These are phyloP conservation scores for Acanthochlamys bracteata DNA, from an alignment of 106 monocot genomes.

Conservation along the genomic window DNA sequence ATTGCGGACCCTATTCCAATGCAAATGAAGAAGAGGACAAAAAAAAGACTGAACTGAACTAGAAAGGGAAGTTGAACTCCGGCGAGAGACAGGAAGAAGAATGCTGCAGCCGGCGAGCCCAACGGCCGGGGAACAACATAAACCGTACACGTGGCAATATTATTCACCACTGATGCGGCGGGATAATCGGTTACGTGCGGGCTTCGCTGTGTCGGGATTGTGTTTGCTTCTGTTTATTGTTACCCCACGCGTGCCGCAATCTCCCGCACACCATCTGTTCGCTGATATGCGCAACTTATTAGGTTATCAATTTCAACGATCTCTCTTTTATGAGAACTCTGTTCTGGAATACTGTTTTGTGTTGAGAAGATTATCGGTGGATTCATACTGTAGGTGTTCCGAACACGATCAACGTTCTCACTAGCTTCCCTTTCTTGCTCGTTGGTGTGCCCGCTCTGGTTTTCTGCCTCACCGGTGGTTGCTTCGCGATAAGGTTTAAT, in stretches of 20 bases:
- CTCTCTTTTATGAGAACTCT: too few relatives aligned
- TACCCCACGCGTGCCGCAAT: conserved; percentile 57
- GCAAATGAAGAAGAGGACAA: too few relatives aligned
- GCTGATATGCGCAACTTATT: conserved; percentile 97
- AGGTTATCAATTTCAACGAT: too few relatives aligned
- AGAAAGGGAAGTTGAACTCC: too few relatives aligned
- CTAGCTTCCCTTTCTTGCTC: conserved; percentile 66
- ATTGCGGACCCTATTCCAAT: too few relatives aligned
- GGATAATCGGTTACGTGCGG: conserved; percentile 20
- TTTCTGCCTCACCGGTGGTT: conserved; percentile 60
- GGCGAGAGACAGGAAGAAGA: background rate
- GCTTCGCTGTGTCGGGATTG: conserved; percentile 10
- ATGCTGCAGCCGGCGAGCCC: background rate
- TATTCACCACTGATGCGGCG: conserved; percentile 24
- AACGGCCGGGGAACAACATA: background rate
- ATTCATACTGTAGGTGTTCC: too few relatives aligned
- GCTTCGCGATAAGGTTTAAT: conserved; percentile 71
- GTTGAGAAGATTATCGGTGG: too few relatives aligned
- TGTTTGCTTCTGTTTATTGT: conserved; percentile 33
- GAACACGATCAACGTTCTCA: conserved; percentile 83
- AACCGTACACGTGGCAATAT: too few relatives aligned
- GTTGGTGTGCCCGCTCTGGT: conserved; percentile 74
- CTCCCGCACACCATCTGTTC: conserved; percentile 61
- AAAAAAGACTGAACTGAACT: too few relatives aligned
- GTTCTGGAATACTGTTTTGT: too few relatives aligned